These are phyloP conservation scores for Sugiyamaella mastotermitis DNA, from an alignment of 805 yeast genomes.

Conservation along the genomic window DNA sequence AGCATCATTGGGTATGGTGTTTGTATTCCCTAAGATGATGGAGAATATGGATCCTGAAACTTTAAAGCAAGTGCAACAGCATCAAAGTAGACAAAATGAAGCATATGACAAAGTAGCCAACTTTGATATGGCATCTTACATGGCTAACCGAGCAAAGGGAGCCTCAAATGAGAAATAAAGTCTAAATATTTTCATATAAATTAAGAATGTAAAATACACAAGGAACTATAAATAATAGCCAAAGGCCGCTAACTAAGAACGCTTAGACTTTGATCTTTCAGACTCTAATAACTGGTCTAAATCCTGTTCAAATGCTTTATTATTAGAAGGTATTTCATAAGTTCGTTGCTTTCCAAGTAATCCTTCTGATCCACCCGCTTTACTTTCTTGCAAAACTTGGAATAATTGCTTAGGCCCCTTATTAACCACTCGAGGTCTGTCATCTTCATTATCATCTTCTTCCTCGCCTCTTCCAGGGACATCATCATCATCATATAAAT, in stretches of 20 bases:
- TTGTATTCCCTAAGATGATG: constrained; percentile 28
- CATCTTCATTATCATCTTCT: constrained; percentile 13
- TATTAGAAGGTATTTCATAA: constrained; percentile 19
- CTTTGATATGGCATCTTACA: constrained; percentile 28
- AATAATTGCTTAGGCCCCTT: constrained; percentile 25
- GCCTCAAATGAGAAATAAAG: too few relatives aligned
- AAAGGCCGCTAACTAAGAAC: too few relatives aligned
- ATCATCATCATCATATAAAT: constrained; percentile 3
- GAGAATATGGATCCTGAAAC: constrained; percentile 31
- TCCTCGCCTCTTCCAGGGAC: constrained; percentile 2
- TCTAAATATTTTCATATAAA: constrained; percentile 6
- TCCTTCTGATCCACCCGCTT: constrained; percentile 15
- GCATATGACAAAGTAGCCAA: constrained; percentile 18
- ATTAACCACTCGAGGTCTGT: constrained; percentile 4
- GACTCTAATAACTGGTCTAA: constrained; percentile 14
- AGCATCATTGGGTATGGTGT: constrained; percentile 28
- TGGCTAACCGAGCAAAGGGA: too few relatives aligned
- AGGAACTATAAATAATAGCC: neutral
- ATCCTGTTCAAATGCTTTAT: constrained; percentile 11
- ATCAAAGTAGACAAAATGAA: constrained; percentile 14
- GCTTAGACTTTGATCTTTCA: neutral
- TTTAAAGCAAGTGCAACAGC: constrained; percentile 28
- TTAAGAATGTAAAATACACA: neutral
- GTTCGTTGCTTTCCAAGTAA: constrained; percentile 28
- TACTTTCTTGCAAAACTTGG: constrained; percentile 29